Evolutionary conservation across 208 protist species (phyloP).

Genomic region (Trichomonas gallinae): DNA sequence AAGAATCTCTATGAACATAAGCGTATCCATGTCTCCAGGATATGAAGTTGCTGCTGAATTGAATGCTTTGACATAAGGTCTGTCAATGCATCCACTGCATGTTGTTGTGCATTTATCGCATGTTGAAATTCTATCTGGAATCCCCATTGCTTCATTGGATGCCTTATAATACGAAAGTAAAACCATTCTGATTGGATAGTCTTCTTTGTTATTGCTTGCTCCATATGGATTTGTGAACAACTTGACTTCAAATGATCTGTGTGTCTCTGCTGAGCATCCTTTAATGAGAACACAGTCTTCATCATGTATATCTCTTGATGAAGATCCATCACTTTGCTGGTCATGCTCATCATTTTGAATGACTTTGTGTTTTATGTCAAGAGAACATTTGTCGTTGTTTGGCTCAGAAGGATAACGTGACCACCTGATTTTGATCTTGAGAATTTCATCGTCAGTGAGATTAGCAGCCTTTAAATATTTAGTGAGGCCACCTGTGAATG

Average conservation of each 20-base stretch:
- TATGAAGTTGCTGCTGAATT: neutral
- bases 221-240: slow-evolving; percentile 46
- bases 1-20: neutral
- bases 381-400: neutral
- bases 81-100: neutral
- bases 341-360: slow-evolving; percentile 56
- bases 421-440: slow-evolving; percentile 56
- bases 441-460: slow-evolving; percentile 39
- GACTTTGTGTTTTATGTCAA: slow-evolving; percentile 23
- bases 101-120: too few relatives aligned
- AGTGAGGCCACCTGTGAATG: slow-evolving; percentile 34
- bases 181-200: too few relatives aligned
- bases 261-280: slow-evolving; percentile 29
- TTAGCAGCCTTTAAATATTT: slow-evolving; percentile 32
- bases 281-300: slow-evolving; percentile 46
- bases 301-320: slow-evolving; percentile 54
- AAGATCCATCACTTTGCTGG: slow-evolving; percentile 50
- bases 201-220: slow-evolving; percentile 46
- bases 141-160: neutral
- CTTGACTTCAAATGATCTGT: slow-evolving; percentile 47
- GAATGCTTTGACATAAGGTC: neutral
- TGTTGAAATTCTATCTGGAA: neutral
- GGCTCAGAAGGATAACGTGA: slow-evolving; percentile 44
- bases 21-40: neutral
- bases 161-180: slow-evolving; percentile 46